These are phyloP conservation scores for Strobilomyces echinocephalus DNA, from an alignment of 768 basidiomycete genomes.

Conservation along the genomic window DNA sequence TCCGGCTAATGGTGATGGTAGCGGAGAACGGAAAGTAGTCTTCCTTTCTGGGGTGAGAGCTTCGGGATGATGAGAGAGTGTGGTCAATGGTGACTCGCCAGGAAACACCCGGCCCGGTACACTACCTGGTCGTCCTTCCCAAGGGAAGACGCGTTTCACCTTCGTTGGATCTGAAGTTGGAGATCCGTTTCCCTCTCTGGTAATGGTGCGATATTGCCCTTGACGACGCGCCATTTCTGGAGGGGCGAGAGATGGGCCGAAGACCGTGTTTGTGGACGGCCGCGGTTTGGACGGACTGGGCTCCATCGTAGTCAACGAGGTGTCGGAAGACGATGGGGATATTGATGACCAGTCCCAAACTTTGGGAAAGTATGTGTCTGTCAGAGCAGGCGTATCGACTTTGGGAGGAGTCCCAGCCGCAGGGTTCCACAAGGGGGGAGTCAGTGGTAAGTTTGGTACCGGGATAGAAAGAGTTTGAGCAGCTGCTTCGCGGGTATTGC, in stretches of 20 bases:
- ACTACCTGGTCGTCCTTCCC: constrained; percentile 76
- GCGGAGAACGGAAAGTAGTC: constrained; percentile 17
- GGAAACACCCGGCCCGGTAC: constrained; percentile 73
- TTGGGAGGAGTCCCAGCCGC: constrained; percentile 76
- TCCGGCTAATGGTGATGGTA: constrained; percentile 36
- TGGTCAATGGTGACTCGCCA: constrained; percentile 46
- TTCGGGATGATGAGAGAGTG: constrained; percentile 30
- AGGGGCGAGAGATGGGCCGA: constrained; percentile 59
- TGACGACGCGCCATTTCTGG: constrained; percentile 64
- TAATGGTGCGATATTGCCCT: constrained; percentile 68
- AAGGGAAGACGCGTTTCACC: constrained; percentile 85
- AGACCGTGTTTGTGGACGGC: constrained; percentile 39
- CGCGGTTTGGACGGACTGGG: constrained; percentile 13
- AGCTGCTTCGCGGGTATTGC: constrained; percentile 14
- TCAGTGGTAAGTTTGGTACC: constrained; percentile 47
- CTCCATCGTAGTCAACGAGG: constrained; percentile 21
- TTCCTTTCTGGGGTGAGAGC: constrained; percentile 28
- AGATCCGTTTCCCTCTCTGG: constrained; percentile 37
- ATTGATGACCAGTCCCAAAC: constrained; percentile 66
- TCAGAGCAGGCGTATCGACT: constrained; percentile 50
- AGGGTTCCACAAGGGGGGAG: constrained; percentile 75
- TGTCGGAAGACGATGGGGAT: constrained; percentile 31
- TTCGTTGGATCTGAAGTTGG: constrained; percentile 67
- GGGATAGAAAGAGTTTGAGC: constrained; percentile 23
- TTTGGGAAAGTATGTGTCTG: constrained; percentile 76